These are phyloP conservation scores for Besnoitia besnoiti DNA, from an alignment of 169 alveolate genomes.

Conservation along the genomic window DNA sequence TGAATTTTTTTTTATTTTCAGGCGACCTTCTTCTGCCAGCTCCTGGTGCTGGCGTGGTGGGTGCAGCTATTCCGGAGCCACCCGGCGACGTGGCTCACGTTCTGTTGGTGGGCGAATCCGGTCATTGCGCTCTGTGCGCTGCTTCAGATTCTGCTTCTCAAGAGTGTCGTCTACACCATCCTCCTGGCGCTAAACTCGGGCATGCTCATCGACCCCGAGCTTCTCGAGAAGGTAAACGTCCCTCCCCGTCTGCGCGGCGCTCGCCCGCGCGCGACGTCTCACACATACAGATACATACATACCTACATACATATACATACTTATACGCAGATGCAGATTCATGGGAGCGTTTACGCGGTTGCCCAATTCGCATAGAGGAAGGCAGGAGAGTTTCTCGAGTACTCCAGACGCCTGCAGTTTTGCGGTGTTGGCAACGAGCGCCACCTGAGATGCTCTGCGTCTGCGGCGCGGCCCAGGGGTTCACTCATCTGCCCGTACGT, in stretches of 20 bases:
- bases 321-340: neutral
- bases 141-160: constrained; percentile 65
- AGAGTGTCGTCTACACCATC: constrained; percentile 68
- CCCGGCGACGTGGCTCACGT: constrained; percentile 74
- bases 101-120: constrained; percentile 72
- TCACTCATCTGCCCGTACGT: too few species aligned
- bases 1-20: neutral
- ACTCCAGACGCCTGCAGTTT: too few species aligned
- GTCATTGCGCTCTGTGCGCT: constrained; percentile 68
- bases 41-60: constrained; percentile 76
- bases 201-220: constrained; percentile 73
- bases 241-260: too few species aligned
- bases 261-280: too few species aligned
- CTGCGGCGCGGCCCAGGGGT: too few species aligned
- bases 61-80: constrained; percentile 71
- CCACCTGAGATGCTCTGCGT: too few species aligned
- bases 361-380: too few species aligned
- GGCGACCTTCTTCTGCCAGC: constrained; percentile 61
- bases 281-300: neutral
- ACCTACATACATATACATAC: neutral
- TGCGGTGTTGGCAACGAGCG: too few species aligned
- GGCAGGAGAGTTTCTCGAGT: too few species aligned
- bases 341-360: too few species aligned
- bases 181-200: constrained; percentile 75
- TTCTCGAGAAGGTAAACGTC: constrained; percentile 72